Percentiles rank a stretch among this genome's conserved stretches.
phyloP scores from a whole-genome alignment of 23 red algal species.

The Cyanidium caldarium region DNA sequence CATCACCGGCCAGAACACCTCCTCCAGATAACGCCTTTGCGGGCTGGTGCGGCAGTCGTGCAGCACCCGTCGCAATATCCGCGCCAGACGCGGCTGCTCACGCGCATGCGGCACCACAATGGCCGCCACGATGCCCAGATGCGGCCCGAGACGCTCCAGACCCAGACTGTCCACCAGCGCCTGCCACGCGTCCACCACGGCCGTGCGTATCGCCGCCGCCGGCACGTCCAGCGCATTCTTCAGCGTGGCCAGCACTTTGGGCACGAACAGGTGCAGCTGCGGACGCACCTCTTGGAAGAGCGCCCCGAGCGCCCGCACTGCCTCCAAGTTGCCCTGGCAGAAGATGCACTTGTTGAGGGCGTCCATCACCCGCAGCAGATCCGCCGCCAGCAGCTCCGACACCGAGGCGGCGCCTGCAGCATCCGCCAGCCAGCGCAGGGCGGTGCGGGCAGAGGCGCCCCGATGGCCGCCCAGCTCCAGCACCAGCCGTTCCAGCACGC shows the following conservation, averaged over 20 bases:
- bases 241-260: constrained; percentile 90
- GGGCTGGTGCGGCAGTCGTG: background rate
- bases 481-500: background rate
- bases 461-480: background rate
- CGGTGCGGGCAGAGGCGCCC: background rate
- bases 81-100: constrained; percentile 6
- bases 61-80: constrained; percentile 6
- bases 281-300: constrained; percentile 23
- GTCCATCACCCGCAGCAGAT: constrained; percentile 79
- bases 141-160: constrained; percentile 14
- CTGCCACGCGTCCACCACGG: constrained; percentile 30
- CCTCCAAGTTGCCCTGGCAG: constrained; percentile 12
- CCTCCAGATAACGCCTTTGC: background rate
- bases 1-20: background rate
- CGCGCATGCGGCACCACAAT: constrained; percentile 30
- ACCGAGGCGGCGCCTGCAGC: background rate
- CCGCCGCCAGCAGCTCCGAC: constrained; percentile 14
- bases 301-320: constrained; percentile 23
- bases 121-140: constrained; percentile 23
- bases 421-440: background rate
- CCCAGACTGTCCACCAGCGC: constrained; percentile 41
- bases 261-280: constrained; percentile 76
- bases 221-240: constrained; percentile 59
- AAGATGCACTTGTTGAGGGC: constrained; percentile 60
- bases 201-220: background rate